Conservation (phyloP, 768 basidiomycete genomes). For the Suillus subluteus region DNA sequence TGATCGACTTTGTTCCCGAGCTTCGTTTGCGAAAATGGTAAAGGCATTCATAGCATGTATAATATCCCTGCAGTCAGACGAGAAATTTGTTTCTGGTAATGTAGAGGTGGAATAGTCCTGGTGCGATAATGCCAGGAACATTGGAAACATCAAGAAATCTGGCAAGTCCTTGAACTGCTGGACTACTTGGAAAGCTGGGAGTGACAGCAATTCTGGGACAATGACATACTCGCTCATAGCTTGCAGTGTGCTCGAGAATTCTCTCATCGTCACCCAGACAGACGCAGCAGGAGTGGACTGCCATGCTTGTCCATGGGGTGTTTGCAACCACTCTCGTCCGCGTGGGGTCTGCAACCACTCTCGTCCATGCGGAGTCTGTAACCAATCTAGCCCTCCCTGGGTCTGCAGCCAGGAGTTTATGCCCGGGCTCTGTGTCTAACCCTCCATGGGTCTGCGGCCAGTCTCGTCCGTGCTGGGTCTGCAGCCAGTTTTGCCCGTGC, state of each 20-base stretch:
- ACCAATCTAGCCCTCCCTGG: neutral
- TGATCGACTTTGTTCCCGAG: neutral
- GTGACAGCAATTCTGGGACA: neutral
- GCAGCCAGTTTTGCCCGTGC: neutral
- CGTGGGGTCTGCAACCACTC: constrained; percentile 10
- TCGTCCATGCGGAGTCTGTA: neutral
- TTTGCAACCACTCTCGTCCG: neutral
- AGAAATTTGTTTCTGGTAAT: neutral
- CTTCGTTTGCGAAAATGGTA: neutral
- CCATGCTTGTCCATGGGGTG: neutral
- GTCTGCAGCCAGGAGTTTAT: neutral
- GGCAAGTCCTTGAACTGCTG: neutral
- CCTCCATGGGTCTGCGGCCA: neutral
- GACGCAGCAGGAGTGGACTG: neutral
- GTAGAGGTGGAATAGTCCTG: neutral
- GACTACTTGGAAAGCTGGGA: neutral
- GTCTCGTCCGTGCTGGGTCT: neutral
- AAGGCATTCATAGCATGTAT: neutral
- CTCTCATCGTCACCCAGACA: neutral
- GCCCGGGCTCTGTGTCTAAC: neutral
- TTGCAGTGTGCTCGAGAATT: neutral
- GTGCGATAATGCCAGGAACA: neutral
- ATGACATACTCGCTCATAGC: neutral
- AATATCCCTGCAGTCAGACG: neutral
- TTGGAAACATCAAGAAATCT: neutral